Evolutionary conservation across 2,329 filamentous ascomycete genomes (phyloP).

Genomic region (Capronia americana): DNA sequence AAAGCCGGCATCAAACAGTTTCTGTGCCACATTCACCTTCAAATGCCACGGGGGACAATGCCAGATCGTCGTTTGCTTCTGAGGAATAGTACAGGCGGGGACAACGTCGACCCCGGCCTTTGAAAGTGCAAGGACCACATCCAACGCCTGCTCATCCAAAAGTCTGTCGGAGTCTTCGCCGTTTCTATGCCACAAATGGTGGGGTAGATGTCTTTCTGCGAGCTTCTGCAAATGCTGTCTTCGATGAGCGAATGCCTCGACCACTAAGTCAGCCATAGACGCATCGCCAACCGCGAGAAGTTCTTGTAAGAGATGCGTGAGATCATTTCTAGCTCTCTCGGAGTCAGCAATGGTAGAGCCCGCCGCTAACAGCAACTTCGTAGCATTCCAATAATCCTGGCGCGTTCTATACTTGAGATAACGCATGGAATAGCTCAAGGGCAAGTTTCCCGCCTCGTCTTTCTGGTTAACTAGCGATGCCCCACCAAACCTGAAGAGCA

Average conservation of each 20-base stretch:
- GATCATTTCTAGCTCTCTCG: no score
- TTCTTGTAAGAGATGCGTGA: neutral
- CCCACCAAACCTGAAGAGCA: conserved; percentile 6
- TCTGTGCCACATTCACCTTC: neutral
- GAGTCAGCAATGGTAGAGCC: neutral
- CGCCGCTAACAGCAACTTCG: conserved; percentile 7
- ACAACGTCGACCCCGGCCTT: neutral
- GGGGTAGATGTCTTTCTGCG: neutral
- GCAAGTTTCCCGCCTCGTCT: neutral
- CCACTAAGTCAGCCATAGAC: neutral
- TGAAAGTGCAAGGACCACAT: conserved; percentile 1
- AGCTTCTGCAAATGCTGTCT: conserved; percentile 12
- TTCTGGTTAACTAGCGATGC: conserved; percentile 1
- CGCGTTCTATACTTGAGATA: neutral
- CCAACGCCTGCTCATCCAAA: conserved; percentile 10
- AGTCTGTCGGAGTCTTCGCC: neutral
- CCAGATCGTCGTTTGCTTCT: conserved; percentile 5
- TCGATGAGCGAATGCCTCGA: conserved; percentile 4
- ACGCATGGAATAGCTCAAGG: neutral
- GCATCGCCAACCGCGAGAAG: neutral
- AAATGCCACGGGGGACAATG: neutral
- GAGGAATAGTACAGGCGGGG: neutral
- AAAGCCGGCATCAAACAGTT: conserved; percentile 9
- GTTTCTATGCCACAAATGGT: neutral
- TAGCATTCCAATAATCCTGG: neutral